Evolutionary conservation across 139 green algal species (phyloP), one percentile per base, ranked within the genome.

Genomic region (Chlamydomonas urium): DNA sequence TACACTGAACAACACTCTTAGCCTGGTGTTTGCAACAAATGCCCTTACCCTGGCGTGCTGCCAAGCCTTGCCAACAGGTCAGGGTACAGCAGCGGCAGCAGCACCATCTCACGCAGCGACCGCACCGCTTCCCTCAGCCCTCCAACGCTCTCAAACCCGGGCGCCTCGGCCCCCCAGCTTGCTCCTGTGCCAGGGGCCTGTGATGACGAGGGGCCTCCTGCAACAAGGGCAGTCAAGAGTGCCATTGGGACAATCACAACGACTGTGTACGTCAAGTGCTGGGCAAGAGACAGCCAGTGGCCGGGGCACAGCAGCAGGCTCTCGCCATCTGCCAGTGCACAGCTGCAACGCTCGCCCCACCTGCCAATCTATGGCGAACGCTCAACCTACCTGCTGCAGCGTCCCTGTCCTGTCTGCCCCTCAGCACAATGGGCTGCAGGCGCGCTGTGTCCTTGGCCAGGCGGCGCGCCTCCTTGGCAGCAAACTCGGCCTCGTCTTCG

Each of bases 71-170:
- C 28, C 69, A 96, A 86, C 3, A 94, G 66, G 0, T 88, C 60
- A 1, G 92, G 91, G 75, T 95, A 90, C 59, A 89, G 69, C 76
- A 97, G 88, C 17, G 92, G 92, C 66, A 97, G 83, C 68, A 96
- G 62, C 48, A 93, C 88, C 84, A 93, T 91, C 72, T 95, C 90
- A 31, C 72, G 73, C 47, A 95, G 78, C 68, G 83, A 78, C 26
- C 67, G 33, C 62, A 92, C 80, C 8, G 86, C 87, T 1, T 72
- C 62, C 26, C 72, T 47, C 50, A 88, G 66, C 29, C 88, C 88
- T 0, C 85, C 88, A 48, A 93, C 33, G 2, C 14, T 42, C 28
- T 74, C 72, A 65, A 87, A 87, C 17, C 81, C 81, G 0, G 47
- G 65, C 1, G 42, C 42, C 50, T 62, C 56, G 3, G 17, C 19